Conservation (phyloP, 495 filamentous ascomycete species). For the Aspergillus olivimuriae region DNA sequence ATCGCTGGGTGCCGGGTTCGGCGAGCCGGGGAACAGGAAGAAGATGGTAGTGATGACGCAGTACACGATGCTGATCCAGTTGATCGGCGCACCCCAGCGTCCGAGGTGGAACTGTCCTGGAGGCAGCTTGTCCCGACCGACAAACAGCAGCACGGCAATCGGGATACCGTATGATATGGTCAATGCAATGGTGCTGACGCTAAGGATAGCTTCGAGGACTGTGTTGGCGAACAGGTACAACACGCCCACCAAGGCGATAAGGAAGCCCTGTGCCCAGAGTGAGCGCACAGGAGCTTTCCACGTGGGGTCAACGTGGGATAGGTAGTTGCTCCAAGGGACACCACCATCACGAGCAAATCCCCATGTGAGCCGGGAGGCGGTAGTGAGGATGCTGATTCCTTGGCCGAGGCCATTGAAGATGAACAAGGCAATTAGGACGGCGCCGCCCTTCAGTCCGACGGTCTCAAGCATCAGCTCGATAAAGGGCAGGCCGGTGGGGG, state of each 20-base stretch:
- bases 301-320: constrained; percentile 33
- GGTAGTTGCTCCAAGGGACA: constrained; percentile 38
- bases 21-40: constrained; percentile 37
- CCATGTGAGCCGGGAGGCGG: constrained; percentile 47
- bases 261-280: constrained; percentile 36
- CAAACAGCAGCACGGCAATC: constrained; percentile 29
- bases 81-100: constrained; percentile 21
- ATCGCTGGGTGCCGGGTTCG: constrained; percentile 31
- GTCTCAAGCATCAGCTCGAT: constrained; percentile 40
- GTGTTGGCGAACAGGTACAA: constrained; percentile 43
- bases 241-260: constrained; percentile 38
- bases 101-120: constrained; percentile 34
- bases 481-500: constrained; percentile 36
- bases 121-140: constrained; percentile 37
- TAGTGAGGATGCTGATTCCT: constrained; percentile 40
- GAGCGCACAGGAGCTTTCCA: constrained; percentile 40
- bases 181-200: constrained; percentile 40
- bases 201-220: constrained; percentile 38
- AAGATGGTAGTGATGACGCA: constrained; percentile 38
- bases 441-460: constrained; percentile 30
- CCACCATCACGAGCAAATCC: constrained; percentile 56
- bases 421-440: constrained; percentile 37
- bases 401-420: constrained; percentile 44
- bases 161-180: constrained; percentile 41
- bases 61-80: constrained; percentile 36